phyloP scores from a whole-genome alignment of 768 basidiomycete genomes.

The Trametes sanguinea region DNA sequence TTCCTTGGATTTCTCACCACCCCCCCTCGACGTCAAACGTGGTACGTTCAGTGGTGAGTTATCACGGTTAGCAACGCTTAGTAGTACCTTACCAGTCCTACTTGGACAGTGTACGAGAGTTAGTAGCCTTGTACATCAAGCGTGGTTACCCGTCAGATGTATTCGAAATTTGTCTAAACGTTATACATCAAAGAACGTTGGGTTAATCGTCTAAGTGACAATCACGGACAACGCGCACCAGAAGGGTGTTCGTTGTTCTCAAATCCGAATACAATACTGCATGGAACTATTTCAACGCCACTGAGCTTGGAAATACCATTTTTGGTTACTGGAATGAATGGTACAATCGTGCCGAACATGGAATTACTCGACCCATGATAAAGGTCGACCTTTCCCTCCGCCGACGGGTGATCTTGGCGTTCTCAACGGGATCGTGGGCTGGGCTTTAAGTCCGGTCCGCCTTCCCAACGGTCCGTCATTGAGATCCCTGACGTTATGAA shows the following conservation, averaged over 20 bases:
- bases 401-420: too few relatives aligned
- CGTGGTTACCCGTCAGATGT: slow-evolving; percentile 35
- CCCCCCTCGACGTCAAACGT: too few relatives aligned
- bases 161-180: slow-evolving; percentile 3
- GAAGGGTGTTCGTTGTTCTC: slow-evolving; percentile 33
- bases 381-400: too few relatives aligned
- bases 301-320: slow-evolving; percentile 35
- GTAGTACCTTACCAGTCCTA: slow-evolving; percentile 32
- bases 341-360: slow-evolving; percentile 1
- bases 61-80: slow-evolving; percentile 27
- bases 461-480: too few relatives aligned
- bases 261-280: slow-evolving; percentile 35
- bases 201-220: too few relatives aligned
- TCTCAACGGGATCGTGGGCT: too few relatives aligned
- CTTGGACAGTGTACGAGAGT: slow-evolving; percentile 27
- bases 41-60: slow-evolving; percentile 10
- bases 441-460: too few relatives aligned
- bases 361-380: too few relatives aligned
- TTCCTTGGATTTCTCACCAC: too few relatives aligned
- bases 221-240: neutral
- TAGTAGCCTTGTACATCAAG: slow-evolving; percentile 30
- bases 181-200: too few relatives aligned
- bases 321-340: slow-evolving; percentile 29
- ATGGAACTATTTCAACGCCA: slow-evolving; percentile 38
- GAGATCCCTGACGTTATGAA: too few relatives aligned